These are phyloP conservation scores for Talaromyces nanjingensis DNA, from an alignment of 495 filamentous ascomycete genomes.

Conservation along the genomic window DNA sequence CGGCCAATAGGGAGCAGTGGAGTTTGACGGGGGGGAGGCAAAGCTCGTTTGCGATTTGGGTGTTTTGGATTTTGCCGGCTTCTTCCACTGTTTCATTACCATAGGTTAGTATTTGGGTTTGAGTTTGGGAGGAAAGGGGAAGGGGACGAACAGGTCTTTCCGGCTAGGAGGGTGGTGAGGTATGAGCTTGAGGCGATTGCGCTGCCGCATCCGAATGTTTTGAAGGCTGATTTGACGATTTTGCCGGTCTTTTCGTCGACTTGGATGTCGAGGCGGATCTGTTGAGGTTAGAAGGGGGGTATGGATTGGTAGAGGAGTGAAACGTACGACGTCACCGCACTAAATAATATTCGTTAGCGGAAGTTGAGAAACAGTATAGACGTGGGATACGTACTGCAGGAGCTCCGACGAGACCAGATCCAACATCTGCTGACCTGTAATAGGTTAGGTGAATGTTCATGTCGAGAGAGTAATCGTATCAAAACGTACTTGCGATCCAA, in stretches of 20 bases:
- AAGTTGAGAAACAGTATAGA: not conserved
- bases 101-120: not conserved
- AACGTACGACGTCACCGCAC: slow-evolving; percentile 22
- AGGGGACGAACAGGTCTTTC: slow-evolving; percentile 61
- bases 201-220: slow-evolving; percentile 96
- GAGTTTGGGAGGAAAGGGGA: not conserved
- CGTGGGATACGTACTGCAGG: slow-evolving; percentile 42
- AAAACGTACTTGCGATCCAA: slow-evolving; percentile 69
- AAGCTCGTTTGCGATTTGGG: slow-evolving; percentile 94
- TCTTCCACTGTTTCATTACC: slow-evolving; percentile 52
- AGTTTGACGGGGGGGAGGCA: slow-evolving; percentile 93
- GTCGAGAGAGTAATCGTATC: not conserved
- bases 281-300: slow-evolving; percentile 61
- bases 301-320: not conserved
- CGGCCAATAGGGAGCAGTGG: slow-evolving; percentile 98
- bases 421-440: slow-evolving; percentile 53
- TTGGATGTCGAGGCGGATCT: slow-evolving; percentile 95
- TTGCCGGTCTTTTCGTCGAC: slow-evolving; percentile 84
- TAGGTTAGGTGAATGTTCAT: not conserved
- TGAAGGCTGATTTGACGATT: slow-evolving; percentile 93
- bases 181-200: slow-evolving; percentile 91
- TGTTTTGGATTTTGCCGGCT: slow-evolving; percentile 85
- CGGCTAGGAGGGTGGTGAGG: slow-evolving; percentile 83
- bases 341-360: not conserved
- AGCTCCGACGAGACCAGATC: slow-evolving; percentile 95